Evolutionary conservation across 148 eudicot species (phyloP).

Genomic region (Diospyros lotus): DNA sequence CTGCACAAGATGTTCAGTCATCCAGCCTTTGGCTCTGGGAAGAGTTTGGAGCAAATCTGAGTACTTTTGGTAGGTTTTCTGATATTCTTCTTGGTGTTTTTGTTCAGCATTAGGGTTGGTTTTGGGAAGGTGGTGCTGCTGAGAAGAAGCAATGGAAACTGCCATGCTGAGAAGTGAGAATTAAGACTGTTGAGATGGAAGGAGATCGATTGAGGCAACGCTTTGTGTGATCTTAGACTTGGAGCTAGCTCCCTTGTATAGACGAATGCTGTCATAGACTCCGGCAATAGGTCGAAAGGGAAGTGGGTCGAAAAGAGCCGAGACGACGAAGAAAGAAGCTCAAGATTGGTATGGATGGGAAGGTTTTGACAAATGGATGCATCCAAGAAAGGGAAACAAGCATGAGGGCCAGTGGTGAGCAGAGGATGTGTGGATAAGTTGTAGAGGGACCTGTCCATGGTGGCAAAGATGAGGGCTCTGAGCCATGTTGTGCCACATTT

Average conservation of each 20-base stretch:
- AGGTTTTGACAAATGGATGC: not conserved
- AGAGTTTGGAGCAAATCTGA: not conserved
- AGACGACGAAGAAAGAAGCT: not conserved
- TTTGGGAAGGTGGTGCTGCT: not conserved
- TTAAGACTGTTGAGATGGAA: no score
- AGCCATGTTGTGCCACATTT: conserved; percentile 21
- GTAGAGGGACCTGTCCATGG: not conserved
- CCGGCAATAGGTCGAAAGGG: conserved; percentile 1
- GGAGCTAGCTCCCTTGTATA: no score
- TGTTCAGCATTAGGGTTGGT: not conserved
- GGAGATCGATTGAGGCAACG: no score
- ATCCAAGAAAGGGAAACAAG: conserved; percentile 11
- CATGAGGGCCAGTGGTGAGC: conserved; percentile 8
- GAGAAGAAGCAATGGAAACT: not conserved
- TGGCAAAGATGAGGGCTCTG: conserved; percentile 14
- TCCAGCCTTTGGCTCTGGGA: conserved; percentile 16
- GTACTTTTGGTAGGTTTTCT: conserved; percentile 13
- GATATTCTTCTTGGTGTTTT: not conserved
- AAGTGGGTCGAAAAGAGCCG: conserved; percentile 15
- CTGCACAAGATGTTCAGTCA: not conserved
- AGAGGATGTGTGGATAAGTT: conserved; percentile 10
- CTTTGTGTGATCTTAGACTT: no score
- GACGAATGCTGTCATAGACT: not conserved
- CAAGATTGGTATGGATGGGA: not conserved
- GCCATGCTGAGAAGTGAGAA: no score